phyloP scores from a whole-genome alignment of 2,329 filamentous ascomycete species.

The Lanzia echinophila region DNA sequence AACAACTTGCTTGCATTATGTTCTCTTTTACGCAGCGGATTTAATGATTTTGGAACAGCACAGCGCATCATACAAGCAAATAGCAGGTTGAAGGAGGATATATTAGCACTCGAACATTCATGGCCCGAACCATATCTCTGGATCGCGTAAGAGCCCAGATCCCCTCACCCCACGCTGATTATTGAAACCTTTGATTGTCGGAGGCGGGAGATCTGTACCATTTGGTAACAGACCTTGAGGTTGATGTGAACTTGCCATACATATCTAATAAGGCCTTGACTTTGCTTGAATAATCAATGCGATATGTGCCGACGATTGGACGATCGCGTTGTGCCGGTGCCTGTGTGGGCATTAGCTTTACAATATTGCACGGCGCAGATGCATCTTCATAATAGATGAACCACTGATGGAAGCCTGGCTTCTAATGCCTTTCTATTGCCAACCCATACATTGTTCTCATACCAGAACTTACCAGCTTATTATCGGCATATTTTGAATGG shows the following conservation, averaged over 20 bases:
- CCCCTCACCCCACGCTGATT: slow-evolving; percentile 3
- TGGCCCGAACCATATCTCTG: not conserved
- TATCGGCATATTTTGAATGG: not conserved
- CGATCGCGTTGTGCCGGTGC: not conserved
- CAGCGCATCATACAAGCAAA: no score
- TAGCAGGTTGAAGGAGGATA: no score
- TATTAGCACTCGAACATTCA: not conserved
- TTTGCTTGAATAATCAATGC: slow-evolving; percentile 6
- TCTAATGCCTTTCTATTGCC: not conserved
- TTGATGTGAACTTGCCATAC: slow-evolving; percentile 11
- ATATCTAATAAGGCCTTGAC: slow-evolving; percentile 3
- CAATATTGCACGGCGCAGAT: slow-evolving; percentile 6
- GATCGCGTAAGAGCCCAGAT: not conserved
- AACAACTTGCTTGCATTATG: no score
- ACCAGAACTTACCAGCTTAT: not conserved
- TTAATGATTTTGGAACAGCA: no score
- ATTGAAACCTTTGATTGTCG: not conserved
- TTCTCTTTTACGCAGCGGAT: no score
- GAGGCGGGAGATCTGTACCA: not conserved
- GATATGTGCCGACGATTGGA: not conserved
- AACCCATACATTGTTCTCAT: not conserved
- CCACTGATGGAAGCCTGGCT: slow-evolving; percentile 1
- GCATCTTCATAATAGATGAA: not conserved
- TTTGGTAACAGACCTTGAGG: slow-evolving; percentile 1
- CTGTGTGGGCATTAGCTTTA: not conserved